Evolutionary conservation across 2,329 filamentous ascomycete genomes (phyloP).

Genomic region (Chalaropsis thielavioides): DNA sequence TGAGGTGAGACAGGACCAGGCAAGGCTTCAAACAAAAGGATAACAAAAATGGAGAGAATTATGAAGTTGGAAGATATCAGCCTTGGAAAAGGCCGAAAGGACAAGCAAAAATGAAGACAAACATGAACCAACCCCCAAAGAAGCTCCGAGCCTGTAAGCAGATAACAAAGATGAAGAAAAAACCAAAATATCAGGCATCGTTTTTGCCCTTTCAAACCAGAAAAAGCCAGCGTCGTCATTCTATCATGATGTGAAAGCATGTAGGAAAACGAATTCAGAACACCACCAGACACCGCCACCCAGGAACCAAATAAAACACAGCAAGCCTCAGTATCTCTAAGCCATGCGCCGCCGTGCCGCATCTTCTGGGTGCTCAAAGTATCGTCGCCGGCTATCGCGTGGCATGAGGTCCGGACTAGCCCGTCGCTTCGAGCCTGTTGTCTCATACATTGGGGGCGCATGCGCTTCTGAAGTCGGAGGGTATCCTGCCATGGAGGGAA

Average conservation of each 20-base stretch:
- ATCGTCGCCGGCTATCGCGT: slow-evolving; percentile 28
- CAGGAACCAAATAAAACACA: neutral
- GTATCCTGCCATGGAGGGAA: slow-evolving; percentile 26
- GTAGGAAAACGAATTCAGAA: slow-evolving; percentile 2
- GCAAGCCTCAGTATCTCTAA: slow-evolving; percentile 5
- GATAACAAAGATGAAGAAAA: slow-evolving; percentile 1
- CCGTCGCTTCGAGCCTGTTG: slow-evolving; percentile 36
- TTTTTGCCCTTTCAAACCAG: neutral
- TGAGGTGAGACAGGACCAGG: neutral
- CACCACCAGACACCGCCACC: neutral
- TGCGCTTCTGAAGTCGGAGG: slow-evolving; percentile 22
- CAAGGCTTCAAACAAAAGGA: neutral
- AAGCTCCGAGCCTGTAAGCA: neutral
- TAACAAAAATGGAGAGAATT: slow-evolving; percentile 13
- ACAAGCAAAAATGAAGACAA: neutral
- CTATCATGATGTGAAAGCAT: neutral
- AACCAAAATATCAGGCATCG: neutral
- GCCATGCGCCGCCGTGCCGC: slow-evolving; percentile 13
- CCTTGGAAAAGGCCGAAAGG: neutral
- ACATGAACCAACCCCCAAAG: neutral
- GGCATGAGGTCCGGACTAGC: slow-evolving; percentile 34
- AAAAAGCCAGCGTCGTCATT: slow-evolving; percentile 4
- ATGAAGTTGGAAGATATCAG: neutral
- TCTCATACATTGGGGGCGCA: slow-evolving; percentile 24
- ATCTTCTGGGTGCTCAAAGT: slow-evolving; percentile 16